A percentile compares a stretch with the other conserved stretches of the same genome.
phyloP scores from a whole-genome alignment of 805 yeast genomes.

The Clavispora phyllophila region DNA sequence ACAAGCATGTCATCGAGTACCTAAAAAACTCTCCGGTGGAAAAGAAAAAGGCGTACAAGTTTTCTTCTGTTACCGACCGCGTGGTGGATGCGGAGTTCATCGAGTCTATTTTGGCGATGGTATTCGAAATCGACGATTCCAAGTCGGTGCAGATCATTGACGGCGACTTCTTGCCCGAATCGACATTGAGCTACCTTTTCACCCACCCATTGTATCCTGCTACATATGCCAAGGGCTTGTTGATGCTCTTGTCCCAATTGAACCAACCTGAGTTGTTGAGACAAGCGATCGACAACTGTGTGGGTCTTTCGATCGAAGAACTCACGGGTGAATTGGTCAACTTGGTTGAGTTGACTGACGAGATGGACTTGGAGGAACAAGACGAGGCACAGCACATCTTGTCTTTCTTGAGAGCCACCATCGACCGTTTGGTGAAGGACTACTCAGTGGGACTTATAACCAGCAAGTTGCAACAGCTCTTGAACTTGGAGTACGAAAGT shows the following conservation, averaged over 20 bases:
- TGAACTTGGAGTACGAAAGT: slow-evolving; percentile 22
- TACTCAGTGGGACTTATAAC: slow-evolving; percentile 58
- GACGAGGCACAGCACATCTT: slow-evolving; percentile 12
- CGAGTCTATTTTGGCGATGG: slow-evolving; percentile 37
- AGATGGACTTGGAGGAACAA: slow-evolving; percentile 5
- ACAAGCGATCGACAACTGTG: slow-evolving; percentile 79
- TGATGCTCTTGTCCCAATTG: slow-evolving; percentile 39
- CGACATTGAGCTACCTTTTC: slow-evolving; percentile 63
- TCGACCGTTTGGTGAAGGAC: slow-evolving; percentile 62
- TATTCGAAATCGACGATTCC: slow-evolving; percentile 24
- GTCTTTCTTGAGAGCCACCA: slow-evolving; percentile 17
- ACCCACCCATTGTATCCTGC: slow-evolving; percentile 86
- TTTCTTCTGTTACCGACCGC: slow-evolving; percentile 54
- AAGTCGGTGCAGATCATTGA: slow-evolving; percentile 20
- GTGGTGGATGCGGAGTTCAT: slow-evolving; percentile 58
- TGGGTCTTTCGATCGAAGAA: slow-evolving; percentile 60
- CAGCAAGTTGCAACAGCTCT: slow-evolving; percentile 34
- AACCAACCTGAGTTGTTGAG: slow-evolving; percentile 61
- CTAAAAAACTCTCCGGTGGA: slow-evolving; percentile 6
- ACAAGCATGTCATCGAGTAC: slow-evolving; percentile 21
- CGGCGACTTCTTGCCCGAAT: slow-evolving; percentile 45
- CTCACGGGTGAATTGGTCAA: slow-evolving; percentile 55
- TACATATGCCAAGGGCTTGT: slow-evolving; percentile 48
- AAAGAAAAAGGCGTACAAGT: slow-evolving; percentile 11
- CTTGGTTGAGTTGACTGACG: slow-evolving; percentile 22